Conservation (phyloP, 108 stramenopile species). For the Skeletonema costatum region DNA sequence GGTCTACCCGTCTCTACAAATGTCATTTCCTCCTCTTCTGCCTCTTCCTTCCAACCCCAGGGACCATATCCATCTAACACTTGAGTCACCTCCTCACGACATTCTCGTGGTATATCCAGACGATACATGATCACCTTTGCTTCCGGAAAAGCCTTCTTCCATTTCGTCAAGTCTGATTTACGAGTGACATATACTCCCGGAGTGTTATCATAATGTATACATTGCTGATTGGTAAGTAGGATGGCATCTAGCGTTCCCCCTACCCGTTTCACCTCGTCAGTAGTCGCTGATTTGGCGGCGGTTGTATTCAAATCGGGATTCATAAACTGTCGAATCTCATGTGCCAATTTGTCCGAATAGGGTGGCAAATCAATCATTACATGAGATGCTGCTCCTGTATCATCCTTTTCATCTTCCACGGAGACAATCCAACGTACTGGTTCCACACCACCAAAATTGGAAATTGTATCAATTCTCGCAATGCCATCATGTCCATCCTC, state of each 20-base stretch:
- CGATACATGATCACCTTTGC: slow-evolving; percentile 62
- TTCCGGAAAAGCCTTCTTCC: slow-evolving; percentile 70
- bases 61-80: slow-evolving; percentile 87
- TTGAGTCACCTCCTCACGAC: slow-evolving; percentile 65
- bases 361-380: slow-evolving; percentile 86
- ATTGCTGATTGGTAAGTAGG: slow-evolving; percentile 72
- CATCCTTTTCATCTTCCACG: slow-evolving; percentile 10
- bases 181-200: slow-evolving; percentile 68
- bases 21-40: background rate
- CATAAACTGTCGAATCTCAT: slow-evolving; percentile 71
- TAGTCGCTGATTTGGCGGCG: background rate
- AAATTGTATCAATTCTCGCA: slow-evolving; percentile 50
- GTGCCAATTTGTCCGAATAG: slow-evolving; percentile 66
- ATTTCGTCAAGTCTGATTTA: slow-evolving; percentile 62
- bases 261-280: background rate
- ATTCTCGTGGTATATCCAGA: slow-evolving; percentile 83
- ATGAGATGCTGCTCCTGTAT: slow-evolving; percentile 19
- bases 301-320: slow-evolving; percentile 30
- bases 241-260: slow-evolving; percentile 52
- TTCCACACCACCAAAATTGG: slow-evolving; percentile 42
- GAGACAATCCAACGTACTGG: slow-evolving; percentile 48
- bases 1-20: slow-evolving; percentile 78
- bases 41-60: slow-evolving; percentile 62
- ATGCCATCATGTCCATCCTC: slow-evolving; percentile 34
- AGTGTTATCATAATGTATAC: slow-evolving; percentile 75